phyloP scores from a whole-genome alignment of 2,329 filamentous ascomycete genomes.

The Ophiocordyceps camponoti-leonardi region DNA sequence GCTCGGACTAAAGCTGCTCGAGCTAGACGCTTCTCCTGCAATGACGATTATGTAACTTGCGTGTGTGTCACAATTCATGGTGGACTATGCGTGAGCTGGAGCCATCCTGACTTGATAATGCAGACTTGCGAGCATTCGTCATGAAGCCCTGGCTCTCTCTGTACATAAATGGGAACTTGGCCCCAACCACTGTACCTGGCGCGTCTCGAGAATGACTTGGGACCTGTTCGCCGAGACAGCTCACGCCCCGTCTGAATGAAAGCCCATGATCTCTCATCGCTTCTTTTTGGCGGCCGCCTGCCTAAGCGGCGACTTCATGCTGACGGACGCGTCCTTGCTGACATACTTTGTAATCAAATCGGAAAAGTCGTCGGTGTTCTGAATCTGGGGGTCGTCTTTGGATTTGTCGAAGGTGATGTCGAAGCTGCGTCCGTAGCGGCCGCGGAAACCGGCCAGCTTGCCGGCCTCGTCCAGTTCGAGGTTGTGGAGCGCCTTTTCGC shows the following conservation, averaged over 20 bases:
- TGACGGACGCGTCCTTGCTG: constrained; percentile 16
- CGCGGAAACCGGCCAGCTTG: constrained; percentile 68
- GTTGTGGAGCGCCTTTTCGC: constrained; percentile 61
- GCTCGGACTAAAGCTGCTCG: neutral
- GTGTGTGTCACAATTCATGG: neutral
- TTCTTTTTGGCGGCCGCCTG: constrained; percentile 20
- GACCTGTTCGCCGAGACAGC: neutral
- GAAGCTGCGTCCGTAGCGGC: constrained; percentile 68
- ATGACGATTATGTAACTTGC: neutral
- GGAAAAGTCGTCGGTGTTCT: constrained; percentile 17
- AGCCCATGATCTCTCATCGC: constrained; percentile 7
- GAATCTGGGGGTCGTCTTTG: constrained; percentile 12
- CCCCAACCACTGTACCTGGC: neutral
- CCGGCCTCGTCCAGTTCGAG: constrained; percentile 93
- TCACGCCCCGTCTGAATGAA: neutral
- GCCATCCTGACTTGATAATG: constrained; percentile 2
- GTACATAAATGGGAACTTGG: constrained; percentile 10
- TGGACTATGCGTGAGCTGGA: neutral
- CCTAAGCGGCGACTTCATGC: constrained; percentile 7
- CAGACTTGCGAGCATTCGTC: constrained; percentile 12
- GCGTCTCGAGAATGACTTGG: too few relatives aligned
- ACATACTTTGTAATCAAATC: constrained; percentile 36
- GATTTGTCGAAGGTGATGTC: constrained; percentile 34
- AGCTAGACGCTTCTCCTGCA: constrained; percentile 1
- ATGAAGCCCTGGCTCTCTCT: constrained; percentile 9